Percentiles rank a stretch among this genome's conserved stretches.
Conservation (phyloP, 257 asterid species). For the Scutellaria minor region DNA sequence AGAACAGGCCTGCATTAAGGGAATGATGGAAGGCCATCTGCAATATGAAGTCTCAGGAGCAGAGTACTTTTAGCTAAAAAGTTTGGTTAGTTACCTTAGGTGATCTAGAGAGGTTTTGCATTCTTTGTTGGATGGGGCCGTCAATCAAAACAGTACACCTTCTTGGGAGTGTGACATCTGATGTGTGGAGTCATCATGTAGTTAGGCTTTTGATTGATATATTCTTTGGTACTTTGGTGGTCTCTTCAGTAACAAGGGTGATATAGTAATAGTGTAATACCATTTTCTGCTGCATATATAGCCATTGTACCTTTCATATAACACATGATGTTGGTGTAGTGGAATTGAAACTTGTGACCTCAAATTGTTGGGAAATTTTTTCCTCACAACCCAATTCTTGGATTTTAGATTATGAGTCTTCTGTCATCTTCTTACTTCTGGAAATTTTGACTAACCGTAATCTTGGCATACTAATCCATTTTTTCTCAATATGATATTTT, state of each 20-base stretch:
- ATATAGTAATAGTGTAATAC: neutral
- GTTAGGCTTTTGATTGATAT: neutral
- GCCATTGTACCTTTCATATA: neutral
- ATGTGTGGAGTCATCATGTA: neutral
- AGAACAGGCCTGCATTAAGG: neutral
- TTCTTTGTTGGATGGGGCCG: neutral
- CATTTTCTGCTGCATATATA: conserved; percentile 17
- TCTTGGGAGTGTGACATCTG: no score
- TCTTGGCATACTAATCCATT: neutral
- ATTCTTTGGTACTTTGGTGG: neutral
- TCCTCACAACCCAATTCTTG: conserved; percentile 4
- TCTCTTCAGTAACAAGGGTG: neutral
- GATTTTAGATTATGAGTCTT: conserved; percentile 1
- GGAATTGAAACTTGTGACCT: neutral
- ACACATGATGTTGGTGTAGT: neutral
- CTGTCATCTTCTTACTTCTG: conserved; percentile 2
- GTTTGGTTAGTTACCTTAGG: neutral
- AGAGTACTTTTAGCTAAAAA: neutral
- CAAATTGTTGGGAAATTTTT: conserved; percentile 15
- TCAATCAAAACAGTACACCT: neutral
- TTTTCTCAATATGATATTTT: neutral
- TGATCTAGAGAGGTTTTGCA: neutral
- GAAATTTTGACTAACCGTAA: neutral
- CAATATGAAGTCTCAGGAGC: neutral
- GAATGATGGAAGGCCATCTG: neutral